These are phyloP conservation scores for Vitis cinerea DNA, from an alignment of 164 flowering plant species.

Conservation along the genomic window DNA sequence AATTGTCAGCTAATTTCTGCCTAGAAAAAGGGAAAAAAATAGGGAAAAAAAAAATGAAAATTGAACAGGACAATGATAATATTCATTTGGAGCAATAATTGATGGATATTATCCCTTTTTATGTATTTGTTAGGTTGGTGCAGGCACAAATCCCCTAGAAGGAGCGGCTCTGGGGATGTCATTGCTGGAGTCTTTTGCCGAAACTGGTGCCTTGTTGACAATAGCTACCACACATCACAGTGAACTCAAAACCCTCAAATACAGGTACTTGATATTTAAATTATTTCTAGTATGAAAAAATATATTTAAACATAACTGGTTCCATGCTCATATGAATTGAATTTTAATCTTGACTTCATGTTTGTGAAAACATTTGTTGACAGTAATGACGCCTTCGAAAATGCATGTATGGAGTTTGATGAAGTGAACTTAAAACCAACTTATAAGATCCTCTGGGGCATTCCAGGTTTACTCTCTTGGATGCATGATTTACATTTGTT, in stretches of 20 bases:
- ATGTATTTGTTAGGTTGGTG: conserved; percentile 66
- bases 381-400: conserved; percentile 82
- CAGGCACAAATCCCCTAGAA: conserved; percentile 97
- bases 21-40: not conserved
- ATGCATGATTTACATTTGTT: not conserved
- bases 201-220: conserved; percentile 68
- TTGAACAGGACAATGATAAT: not conserved
- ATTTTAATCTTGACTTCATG: not conserved
- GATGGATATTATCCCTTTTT: not conserved
- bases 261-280: conserved; percentile 50
- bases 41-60: not conserved
- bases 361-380: conserved; percentile 13
- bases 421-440: conserved; percentile 89
- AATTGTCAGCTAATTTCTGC: not conserved
- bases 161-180: conserved; percentile 99
- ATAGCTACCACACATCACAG: conserved; percentile 96
- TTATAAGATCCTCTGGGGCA: conserved; percentile 88
- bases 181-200: conserved; percentile 83
- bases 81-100: not conserved
- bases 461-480: conserved; percentile 65
- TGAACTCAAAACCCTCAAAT: conserved; percentile 91
- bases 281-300: not conserved
- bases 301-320: no score
- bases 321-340: no score
- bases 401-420: conserved; percentile 97